Conservation (phyloP, 2,329 filamentous ascomycete genomes). For the Dactylellina leptospora region DNA sequence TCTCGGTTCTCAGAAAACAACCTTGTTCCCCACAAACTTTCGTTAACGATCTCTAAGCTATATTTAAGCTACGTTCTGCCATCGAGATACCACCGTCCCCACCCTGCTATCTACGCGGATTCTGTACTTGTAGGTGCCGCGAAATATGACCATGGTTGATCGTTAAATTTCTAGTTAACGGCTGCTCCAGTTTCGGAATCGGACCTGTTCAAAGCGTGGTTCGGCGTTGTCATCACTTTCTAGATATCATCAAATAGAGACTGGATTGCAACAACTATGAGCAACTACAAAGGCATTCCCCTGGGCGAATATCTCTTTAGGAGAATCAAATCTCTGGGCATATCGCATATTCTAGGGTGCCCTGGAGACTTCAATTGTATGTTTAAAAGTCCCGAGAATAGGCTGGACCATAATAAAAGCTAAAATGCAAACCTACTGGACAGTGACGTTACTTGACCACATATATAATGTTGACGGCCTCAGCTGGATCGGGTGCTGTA, state of each 20-base stretch:
- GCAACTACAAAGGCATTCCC: conserved; percentile 55
- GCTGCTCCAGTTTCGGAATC: no score
- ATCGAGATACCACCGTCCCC: no score
- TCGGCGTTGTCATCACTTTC: no score
- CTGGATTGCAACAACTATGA: conserved; percentile 33
- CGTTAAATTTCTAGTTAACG: no score
- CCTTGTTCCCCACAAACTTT: conserved; percentile 27
- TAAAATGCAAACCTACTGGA: neutral
- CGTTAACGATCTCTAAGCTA: neutral
- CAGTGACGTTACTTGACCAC: conserved; percentile 58
- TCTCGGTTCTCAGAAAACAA: conserved; percentile 8
- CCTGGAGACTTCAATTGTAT: conserved; percentile 58
- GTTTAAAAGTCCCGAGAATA: conserved; percentile 6
- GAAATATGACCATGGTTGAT: no score
- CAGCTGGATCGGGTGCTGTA: conserved; percentile 60
- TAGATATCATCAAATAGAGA: no score
- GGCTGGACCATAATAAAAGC: neutral
- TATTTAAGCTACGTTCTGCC: no score
- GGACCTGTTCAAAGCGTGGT: no score
- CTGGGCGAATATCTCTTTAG: conserved; percentile 57
- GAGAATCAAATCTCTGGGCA: conserved; percentile 56
- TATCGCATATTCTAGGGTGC: conserved; percentile 58
- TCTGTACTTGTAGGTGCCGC: no score
- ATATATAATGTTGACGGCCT: conserved; percentile 59
- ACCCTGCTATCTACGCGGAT: no score